phyloP scores from a whole-genome alignment of 306 rosid genomes.

The Citrullus mucosospermus region DNA sequence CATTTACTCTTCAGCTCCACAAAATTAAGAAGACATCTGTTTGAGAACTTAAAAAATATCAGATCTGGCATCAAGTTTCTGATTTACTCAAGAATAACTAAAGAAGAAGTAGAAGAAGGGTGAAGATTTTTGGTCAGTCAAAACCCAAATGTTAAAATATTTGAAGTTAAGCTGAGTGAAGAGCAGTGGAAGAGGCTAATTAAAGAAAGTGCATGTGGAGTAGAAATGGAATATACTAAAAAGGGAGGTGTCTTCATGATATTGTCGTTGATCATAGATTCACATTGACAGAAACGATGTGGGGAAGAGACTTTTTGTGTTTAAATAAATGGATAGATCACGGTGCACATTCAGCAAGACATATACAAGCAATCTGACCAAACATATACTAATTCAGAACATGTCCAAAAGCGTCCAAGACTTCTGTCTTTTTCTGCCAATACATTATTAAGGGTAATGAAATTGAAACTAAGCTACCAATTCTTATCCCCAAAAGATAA shows the following conservation, averaged over 20 bases:
- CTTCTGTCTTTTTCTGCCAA: neutral
- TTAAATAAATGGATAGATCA: neutral
- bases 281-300: slow-evolving; percentile 16
- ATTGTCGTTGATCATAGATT: slow-evolving; percentile 20
- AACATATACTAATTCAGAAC: neutral
- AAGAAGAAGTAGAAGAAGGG: slow-evolving; percentile 17
- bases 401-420: neutral
- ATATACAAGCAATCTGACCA: neutral
- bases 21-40: slow-evolving; percentile 29
- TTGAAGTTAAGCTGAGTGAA: neutral
- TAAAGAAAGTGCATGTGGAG: slow-evolving; percentile 32
- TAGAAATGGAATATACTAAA: slow-evolving; percentile 33
- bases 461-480: neutral
- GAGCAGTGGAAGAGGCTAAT: neutral
- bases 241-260: slow-evolving; percentile 21
- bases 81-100: neutral
- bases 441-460: neutral
- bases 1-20: slow-evolving; percentile 56
- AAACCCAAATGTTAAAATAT: slow-evolving; percentile 11
- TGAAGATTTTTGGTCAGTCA: slow-evolving; percentile 22
- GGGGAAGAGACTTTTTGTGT: neutral
- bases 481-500: neutral
- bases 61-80: slow-evolving; percentile 40
- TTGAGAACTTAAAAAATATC: neutral
- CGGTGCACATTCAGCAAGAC: neutral